Base-by-base conservation (phyloP, 2,329 filamentous ascomycete genomes). In the Drechslera avenae region DNA sequence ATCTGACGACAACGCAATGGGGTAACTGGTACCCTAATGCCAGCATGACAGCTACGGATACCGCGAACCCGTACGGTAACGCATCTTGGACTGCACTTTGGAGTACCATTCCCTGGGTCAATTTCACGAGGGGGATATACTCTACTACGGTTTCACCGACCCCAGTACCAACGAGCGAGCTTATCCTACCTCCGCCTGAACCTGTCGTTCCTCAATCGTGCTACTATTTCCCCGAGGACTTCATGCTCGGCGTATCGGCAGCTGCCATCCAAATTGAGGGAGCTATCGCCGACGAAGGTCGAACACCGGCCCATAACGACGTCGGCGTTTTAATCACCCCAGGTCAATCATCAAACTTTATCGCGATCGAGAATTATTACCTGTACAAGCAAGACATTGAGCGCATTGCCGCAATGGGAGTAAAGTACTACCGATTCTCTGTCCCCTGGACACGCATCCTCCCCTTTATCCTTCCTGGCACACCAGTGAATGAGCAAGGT, bases 311-410 rank as follows among this genome's bases (percentile, higher is more conserved):
- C 8, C 52, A 64, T 30, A 59, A 57, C 16, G 65, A 68, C 36
- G 52, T 51, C 6, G 31, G 53, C 8, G 54, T 35, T 28, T 40
- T 66, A 1, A 19, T 52, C 8, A 52, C 16, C 3, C 57, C 60
- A 3, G 55, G 39, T 8, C 18, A 37, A 3, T n/a, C 55, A 4
- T 31, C 54, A 3, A 53, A 67, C 34, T 64, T 53, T n/a, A 39
- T 63, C 6, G 76, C 77, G 2, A 80, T 78, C 34, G 79, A 81
- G 66, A 76, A 82, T 47, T 83, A 83, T 60, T 83, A 81, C 52
- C 66, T 81, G 6, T 83, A 83, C 59, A 83, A 82, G 63, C 81
- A 83, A 65, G 79, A 83, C 34, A 81, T 83, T 35, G 79, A 78
- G 50, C 75, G 80, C 0, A 71, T 83, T 7, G 80, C 80, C 1